Base-by-base conservation (phyloP, 2,329 filamentous ascomycete genomes). In the Paecilomyces variotii region DNA sequence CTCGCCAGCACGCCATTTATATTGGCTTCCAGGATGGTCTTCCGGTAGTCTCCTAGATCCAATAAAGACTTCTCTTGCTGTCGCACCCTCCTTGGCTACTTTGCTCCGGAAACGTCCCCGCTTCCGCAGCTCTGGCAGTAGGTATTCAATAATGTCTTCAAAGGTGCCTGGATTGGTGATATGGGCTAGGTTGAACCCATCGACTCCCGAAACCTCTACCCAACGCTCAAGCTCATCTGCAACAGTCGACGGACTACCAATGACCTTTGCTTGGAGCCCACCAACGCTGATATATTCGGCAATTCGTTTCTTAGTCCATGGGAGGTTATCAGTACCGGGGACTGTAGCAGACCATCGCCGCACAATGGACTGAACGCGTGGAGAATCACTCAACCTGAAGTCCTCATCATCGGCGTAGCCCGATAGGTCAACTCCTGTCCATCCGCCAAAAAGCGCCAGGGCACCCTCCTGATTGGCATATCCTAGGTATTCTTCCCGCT, bases 401-500 rank as follows among this genome's bases (percentile, higher is more conserved):
- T 80, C 76, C 50, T 78, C 73, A 28, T 79, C 76, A 53, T 79
- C 77, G 0, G 67, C 66, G 56, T 74, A 78, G 0, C 66, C 67
- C 1, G 72, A 73, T 1, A 80, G 66, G 63, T 80, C 78, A 4
- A 74, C 76, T 0, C 78, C 78, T 0, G 74, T 73, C 78, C 78
- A 80, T 0, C 78, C 78, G 2, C 78, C 78, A 58, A 80, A 79
- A 0, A 80, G 64, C 3, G 77, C 72, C n/a, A 77, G 70, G 0
- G 76, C 74, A 0, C 78, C 78, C 58, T 80, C 77, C 0, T 70
- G 66, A 57, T 79, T 76, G 1, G 72, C 77, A 53, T 78, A 79
- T n/a, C 68, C 65, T 27, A 75, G 66, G 25, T 77, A 63, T 30
- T 78, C 70, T 9, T 76, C 68, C 27, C 75, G 76, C 60, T 78